Evolutionary conservation across 768 basidiomycete species (phyloP), one percentile per base, ranked within the genome.

Genomic region (Lentinula sp.): DNA sequence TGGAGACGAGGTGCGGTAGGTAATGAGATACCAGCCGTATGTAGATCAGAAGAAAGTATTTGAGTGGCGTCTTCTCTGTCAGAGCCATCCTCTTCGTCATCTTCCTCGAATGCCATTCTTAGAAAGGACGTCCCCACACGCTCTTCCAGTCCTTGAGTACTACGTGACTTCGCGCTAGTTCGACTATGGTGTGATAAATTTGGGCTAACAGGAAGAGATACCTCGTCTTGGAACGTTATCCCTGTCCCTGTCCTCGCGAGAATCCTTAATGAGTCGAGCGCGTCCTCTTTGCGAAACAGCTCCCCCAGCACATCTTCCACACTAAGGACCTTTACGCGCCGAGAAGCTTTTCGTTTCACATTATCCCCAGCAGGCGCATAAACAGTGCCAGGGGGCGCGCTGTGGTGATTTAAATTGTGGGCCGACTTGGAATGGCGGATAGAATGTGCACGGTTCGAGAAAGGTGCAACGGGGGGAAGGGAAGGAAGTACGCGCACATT

Each of bases 291-390:
- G 37, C 41, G 37, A 16, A 56, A 56, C 5, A 56, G 55, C 13
- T 56, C 41, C 7, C 55, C 55, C 41, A 56, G 28, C 15, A 56
- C 55, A 16, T 56, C 55, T 43, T 56, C 55, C n/a, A 28, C 55
- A 43, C 55, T 56, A 2, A 56, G 55, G 7, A 56, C 33, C 53
- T 39, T 54, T n/a, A 18, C n/a, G 33, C 50, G 50, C 13, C 50
- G 5, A 0, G 50, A 12, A 16, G 28, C 4, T 32, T 36, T 36
- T n/a, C 13, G 50, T 32, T 16, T 32, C 6, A 35, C 15, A 5
- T n/a, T n/a, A 33, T 51, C 35, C 28, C 12, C 32, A 35, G 32
- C 9, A 51, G 50, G 8, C 41, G 39, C 39, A 6, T 41, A 28
- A 15, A 3, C 15, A 13, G 39, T 28, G 28, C 28, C 20, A 4